Base-by-base conservation (phyloP, 2,329 filamentous ascomycete genomes). In the Didymella exigua region DNA sequence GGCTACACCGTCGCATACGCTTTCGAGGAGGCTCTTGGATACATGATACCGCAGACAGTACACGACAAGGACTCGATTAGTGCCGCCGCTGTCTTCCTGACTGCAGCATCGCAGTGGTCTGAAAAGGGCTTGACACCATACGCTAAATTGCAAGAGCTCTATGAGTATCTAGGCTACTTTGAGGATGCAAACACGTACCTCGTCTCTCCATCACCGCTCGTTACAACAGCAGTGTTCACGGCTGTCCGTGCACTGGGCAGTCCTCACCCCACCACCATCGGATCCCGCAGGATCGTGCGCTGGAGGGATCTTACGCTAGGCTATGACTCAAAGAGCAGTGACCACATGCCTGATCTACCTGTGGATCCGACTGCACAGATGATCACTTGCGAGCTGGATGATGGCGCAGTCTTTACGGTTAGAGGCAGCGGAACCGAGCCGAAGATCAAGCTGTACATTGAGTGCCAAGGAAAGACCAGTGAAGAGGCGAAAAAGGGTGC, bases 1-100 rank as follows among this genome's bases (percentile, higher is more conserved):
- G 83, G 81, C 21, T 82, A 82, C 60, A 74, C 79, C 19, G 79
- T 83, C 0, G 75, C 79, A 0, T 87, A 82, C 63, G 85, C 84
- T 1, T 88, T 84, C 60, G 86, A 88, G 70, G 86, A 88, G 72
- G 86, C 86, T 7, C 79, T 88, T 19, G 86, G 86, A 1, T 88
- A 86, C 69, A 88, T 88, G 86, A 85, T 88, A 49, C 79, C 85
- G 0, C 73, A 78, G 7, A 81, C 87, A 1, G 84, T 84, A 33
- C 82, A 84, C 61, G 86, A 88, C 71, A 88, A 88, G 64, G 86
- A 88, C 67, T 85, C 84, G 3, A 81, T 88, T 51, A 80, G 83
- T 5, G 84, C 85, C 2, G 83, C 85, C 3, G 78, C 81, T 10
- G 76, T 86, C 14, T 88, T 88, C 67, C 72, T 88, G 5, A 79